Conservation (phyloP, 805 yeast genomes). For the Sugiyamaella valdiviana region DNA sequence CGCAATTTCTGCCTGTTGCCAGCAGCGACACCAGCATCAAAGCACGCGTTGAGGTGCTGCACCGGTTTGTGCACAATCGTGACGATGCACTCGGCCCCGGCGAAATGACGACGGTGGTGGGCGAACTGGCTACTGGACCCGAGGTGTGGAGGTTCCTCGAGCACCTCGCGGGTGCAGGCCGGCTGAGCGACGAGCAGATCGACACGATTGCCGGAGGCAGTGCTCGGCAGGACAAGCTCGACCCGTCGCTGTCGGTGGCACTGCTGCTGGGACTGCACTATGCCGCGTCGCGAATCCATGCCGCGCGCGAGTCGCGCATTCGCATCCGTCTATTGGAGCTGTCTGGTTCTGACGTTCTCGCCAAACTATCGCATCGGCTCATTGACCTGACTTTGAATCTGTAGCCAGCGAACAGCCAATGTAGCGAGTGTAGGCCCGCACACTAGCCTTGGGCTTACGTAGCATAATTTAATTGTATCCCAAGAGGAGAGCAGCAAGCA, state of each 20-base stretch:
- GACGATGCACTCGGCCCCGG: background rate
- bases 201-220: background rate
- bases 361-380: constrained; percentile 7
- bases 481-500: too few relatives aligned
- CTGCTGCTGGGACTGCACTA: background rate
- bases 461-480: too few relatives aligned
- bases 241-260: background rate
- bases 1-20: constrained; percentile 19
- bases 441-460: too few relatives aligned
- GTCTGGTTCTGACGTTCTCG: constrained; percentile 7
- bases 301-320: constrained; percentile 11
- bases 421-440: background rate
- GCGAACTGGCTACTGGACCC: background rate
- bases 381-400: constrained; percentile 9
- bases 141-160: constrained; percentile 7
- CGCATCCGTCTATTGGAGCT: constrained; percentile 11
- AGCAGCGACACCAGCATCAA: constrained; percentile 15
- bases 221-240: background rate
- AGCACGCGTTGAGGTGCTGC: constrained; percentile 11
- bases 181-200: background rate
- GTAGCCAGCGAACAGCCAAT: background rate
- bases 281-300: background rate
- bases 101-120: background rate
- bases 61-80: constrained; percentile 12
- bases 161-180: constrained; percentile 1